A percentile compares a stretch with the other conserved stretches of the same genome.
phyloP scores from a whole-genome alignment of 2,329 filamentous ascomycete genomes.

The Kalaharituber pfeilii region DNA sequence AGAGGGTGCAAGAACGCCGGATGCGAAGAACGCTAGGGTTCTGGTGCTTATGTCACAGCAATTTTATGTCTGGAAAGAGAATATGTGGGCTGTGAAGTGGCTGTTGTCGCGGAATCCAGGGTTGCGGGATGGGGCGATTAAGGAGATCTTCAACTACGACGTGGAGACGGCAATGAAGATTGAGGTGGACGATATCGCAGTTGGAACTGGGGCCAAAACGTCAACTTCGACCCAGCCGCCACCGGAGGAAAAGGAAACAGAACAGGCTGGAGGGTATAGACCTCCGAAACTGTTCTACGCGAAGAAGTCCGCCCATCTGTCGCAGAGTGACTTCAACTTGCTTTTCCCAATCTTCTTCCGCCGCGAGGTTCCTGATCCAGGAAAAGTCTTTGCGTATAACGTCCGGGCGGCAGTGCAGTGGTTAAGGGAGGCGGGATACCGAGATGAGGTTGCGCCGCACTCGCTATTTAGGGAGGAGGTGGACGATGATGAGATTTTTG shows the following conservation, averaged over 20 bases:
- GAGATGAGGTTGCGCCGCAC: background rate
- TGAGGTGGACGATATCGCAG: background rate
- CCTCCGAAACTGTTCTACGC: constrained; percentile 53
- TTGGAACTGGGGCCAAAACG: background rate
- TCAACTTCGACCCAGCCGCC: background rate
- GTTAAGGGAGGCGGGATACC: background rate
- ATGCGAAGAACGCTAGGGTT: constrained; percentile 38
- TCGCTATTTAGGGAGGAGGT: constrained; percentile 37
- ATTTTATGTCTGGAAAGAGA: constrained; percentile 61
- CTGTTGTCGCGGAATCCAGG: constrained; percentile 36
- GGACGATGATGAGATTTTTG: constrained; percentile 40
- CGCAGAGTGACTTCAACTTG: constrained; percentile 67
- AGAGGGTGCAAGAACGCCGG: constrained; percentile 31
- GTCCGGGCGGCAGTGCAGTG: background rate
- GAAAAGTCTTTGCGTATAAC: background rate
- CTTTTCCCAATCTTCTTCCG: constrained; percentile 46
- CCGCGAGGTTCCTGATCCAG: background rate
- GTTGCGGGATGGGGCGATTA: constrained; percentile 3
- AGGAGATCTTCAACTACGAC: constrained; percentile 11
- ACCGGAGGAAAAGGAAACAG: background rate
- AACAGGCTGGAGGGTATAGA: constrained; percentile 5
- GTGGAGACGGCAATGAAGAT: constrained; percentile 3
- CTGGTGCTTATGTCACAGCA: constrained; percentile 57
- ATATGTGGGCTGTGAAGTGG: constrained; percentile 51
- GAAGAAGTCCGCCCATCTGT: constrained; percentile 55